Percentiles rank a stretch among this genome's conserved stretches.
Evolutionary conservation across 148 eudicot species (phyloP).

Genomic region (Cornus kousa): DNA sequence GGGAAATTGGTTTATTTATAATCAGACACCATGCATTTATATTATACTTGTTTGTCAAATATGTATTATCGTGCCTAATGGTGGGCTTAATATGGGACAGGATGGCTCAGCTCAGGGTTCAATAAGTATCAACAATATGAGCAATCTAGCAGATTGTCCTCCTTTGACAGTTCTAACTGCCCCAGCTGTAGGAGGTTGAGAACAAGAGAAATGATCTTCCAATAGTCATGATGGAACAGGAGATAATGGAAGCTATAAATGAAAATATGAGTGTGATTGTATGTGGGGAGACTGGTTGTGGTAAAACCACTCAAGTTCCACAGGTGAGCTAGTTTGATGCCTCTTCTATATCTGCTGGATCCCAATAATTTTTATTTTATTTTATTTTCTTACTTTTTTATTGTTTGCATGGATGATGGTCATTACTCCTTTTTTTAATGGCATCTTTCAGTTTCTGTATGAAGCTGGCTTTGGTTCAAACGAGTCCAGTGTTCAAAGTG

Average conservation of each 20-base stretch:
- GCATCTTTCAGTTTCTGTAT: slow-evolving; percentile 69
- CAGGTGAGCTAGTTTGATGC: slow-evolving; percentile 45
- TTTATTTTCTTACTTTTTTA: no score
- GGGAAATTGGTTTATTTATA: background rate
- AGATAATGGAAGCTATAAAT: slow-evolving; percentile 95
- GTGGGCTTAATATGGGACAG: slow-evolving; percentile 23
- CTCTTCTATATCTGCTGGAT: background rate
- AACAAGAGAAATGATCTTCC: slow-evolving; percentile 73
- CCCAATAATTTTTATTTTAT: background rate
- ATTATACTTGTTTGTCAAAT: background rate
- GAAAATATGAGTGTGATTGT: slow-evolving; percentile 61
- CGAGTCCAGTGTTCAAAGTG: slow-evolving; percentile 41
- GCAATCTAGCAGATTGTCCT: slow-evolving; percentile 20
- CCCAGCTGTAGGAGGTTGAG: slow-evolving; percentile 68
- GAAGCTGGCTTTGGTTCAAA: slow-evolving; percentile 93
- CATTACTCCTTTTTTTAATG: slow-evolving; percentile 20
- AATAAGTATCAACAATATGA: slow-evolving; percentile 10
- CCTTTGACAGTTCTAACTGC: slow-evolving; percentile 22
- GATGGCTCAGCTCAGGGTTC: slow-evolving; percentile 22
- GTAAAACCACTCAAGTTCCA: slow-evolving; percentile 97
- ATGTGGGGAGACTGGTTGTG: slow-evolving; percentile 94
- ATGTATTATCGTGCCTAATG: background rate
- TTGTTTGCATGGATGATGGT: background rate
- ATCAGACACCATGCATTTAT: background rate
- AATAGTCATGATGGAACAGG: slow-evolving; percentile 94